These are phyloP conservation scores for Eucalyptus marginata DNA, from an alignment of 345 rosid species.

Conservation along the genomic window DNA sequence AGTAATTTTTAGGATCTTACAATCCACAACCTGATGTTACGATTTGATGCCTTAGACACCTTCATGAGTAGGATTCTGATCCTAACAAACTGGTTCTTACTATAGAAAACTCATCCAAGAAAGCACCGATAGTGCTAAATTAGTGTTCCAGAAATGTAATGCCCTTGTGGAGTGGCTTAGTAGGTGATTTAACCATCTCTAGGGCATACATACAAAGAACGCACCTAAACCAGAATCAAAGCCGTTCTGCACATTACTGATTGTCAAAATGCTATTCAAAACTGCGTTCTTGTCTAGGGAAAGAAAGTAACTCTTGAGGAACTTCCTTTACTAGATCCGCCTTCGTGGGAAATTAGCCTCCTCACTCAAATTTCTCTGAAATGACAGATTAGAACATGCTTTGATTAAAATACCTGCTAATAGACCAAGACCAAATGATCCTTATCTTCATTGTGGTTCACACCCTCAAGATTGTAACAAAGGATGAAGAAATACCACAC, in stretches of 20 bases:
- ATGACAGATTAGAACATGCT: not conserved
- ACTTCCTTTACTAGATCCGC: not conserved
- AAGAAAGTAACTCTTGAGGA: not conserved
- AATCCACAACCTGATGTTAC: not conserved
- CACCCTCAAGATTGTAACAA: not conserved
- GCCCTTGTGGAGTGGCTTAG: not conserved
- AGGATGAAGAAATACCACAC: not conserved
- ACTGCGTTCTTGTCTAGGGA: not conserved
- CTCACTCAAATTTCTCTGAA: not conserved
- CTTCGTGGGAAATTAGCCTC: not conserved
- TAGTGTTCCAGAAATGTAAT: not conserved
- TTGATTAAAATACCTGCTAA: not conserved
- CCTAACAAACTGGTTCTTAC: not conserved
- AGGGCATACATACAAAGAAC: not conserved
- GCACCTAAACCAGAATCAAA: not conserved
- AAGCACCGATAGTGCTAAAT: not conserved
- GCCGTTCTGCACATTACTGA: not conserved
- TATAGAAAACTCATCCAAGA: not conserved
- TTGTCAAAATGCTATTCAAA: not conserved
- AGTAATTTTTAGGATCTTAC: not conserved
- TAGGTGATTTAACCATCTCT: not conserved
- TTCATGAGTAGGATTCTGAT: not conserved
- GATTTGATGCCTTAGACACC: not conserved
- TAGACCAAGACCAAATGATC: not conserved
- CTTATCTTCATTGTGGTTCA: not conserved